Percentiles rank a stretch among this genome's conserved stretches.
Conservation (phyloP, 805 yeast species). For the Saccharomycopsis sp. region DNA sequence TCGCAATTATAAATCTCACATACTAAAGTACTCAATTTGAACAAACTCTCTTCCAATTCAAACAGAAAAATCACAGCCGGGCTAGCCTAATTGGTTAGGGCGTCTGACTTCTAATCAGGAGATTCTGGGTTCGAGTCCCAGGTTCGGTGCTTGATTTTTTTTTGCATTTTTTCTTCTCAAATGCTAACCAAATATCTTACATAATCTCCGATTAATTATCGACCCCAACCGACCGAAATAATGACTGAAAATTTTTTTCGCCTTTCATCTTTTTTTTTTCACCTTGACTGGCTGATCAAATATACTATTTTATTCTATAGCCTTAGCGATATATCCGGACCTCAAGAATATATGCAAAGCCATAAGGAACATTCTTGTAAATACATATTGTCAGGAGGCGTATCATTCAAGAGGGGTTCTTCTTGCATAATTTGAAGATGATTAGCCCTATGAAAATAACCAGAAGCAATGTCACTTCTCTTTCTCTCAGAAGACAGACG, state of each 20-base stretch:
- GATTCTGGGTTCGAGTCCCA: conserved; percentile 4
- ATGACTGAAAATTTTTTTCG: neutral
- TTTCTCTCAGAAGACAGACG: neutral
- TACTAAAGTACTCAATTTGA: no score
- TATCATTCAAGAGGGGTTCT: neutral
- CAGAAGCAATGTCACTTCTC: neutral
- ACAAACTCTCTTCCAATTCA: no score
- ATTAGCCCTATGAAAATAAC: neutral
- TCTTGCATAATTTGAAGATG: neutral
- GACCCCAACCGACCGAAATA: neutral
- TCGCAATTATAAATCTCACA: no score
- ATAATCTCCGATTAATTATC: neutral
- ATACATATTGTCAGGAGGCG: neutral
- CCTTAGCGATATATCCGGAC: neutral
- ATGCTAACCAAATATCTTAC: neutral
- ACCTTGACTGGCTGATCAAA: neutral
- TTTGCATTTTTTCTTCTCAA: neutral
- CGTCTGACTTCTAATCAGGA: conserved; percentile 4
- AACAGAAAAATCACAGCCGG: neutral
- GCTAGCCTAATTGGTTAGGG: conserved; percentile 4
- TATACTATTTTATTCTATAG: neutral
- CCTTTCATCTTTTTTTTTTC: neutral
- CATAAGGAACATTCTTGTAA: neutral
- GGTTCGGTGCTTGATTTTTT: conserved; percentile 3
- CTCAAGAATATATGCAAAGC: neutral